phyloP scores from a whole-genome alignment of 1,284 basidiomycete species.

The Ceratobasidium sp. region DNA sequence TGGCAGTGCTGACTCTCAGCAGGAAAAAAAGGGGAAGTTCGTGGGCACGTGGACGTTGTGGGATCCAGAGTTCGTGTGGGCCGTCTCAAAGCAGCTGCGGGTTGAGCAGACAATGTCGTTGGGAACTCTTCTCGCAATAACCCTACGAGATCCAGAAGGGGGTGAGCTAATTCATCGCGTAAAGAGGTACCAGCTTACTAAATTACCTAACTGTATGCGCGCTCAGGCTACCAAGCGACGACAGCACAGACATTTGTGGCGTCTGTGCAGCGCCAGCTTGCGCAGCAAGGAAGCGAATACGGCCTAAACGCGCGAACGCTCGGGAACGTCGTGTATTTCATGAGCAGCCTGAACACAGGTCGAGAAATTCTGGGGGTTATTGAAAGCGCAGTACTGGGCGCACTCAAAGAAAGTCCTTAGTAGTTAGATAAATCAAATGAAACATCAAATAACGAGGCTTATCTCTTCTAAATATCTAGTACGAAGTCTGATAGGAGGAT shows the following conservation, averaged over 20 bases:
- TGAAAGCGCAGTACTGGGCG: constrained; percentile 17
- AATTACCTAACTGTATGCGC: constrained; percentile 51
- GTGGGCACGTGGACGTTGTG: constrained; percentile 85
- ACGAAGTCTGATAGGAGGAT: too few species aligned
- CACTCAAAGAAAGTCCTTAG: background rate
- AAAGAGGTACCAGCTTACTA: constrained; percentile 41
- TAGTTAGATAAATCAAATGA: background rate
- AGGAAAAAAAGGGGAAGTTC: too few species aligned
- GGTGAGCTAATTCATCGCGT: constrained; percentile 62
- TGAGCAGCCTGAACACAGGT: constrained; percentile 89
- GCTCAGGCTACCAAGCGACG: constrained; percentile 79
- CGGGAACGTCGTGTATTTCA: constrained; percentile 95
- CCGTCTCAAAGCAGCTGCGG: constrained; percentile 68
- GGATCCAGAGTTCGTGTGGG: constrained; percentile 78
- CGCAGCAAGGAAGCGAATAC: constrained; percentile 59
- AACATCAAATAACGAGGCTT: too few species aligned
- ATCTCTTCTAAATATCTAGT: too few species aligned
- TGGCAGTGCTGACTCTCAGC: background rate
- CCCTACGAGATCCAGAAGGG: constrained; percentile 71
- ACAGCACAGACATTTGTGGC: constrained; percentile 74
- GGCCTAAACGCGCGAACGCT: constrained; percentile 90
- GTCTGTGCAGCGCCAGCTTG: constrained; percentile 58
- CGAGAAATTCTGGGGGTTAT: background rate
- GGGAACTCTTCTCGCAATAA: constrained; percentile 89
- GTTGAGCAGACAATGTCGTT: constrained; percentile 88